These are phyloP conservation scores for Phytophthora fragariae DNA, from an alignment of 352 stramenopile species.

Conservation along the genomic window DNA sequence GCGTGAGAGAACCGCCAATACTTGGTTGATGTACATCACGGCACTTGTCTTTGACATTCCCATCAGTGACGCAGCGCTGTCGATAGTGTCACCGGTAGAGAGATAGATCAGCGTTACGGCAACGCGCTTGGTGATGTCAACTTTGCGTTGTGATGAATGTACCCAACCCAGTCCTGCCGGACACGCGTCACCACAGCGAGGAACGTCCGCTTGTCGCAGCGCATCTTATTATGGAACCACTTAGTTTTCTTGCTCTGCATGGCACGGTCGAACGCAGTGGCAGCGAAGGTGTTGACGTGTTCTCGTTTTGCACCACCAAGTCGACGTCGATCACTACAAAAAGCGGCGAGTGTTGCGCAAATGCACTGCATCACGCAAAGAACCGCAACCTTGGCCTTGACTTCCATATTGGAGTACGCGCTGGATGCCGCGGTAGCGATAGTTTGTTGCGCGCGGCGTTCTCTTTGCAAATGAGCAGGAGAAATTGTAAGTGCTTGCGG, in stretches of 20 bases:
- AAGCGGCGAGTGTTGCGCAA: slow-evolving; percentile 4
- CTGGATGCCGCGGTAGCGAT: no score
- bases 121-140: not conserved
- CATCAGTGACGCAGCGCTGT: not conserved
- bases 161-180: not conserved
- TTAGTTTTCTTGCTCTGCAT: slow-evolving; percentile 17
- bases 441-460: no score
- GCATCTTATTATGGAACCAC: slow-evolving; percentile 19
- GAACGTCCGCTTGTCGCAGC: slow-evolving; percentile 16
- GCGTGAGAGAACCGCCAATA: not conserved
- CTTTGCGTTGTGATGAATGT: not conserved
- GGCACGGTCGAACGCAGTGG: slow-evolving; percentile 4
- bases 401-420: no score
- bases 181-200: slow-evolving; percentile 1
- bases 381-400: slow-evolving; percentile 5
- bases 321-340: slow-evolving; percentile 8
- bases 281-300: slow-evolving; percentile 6
- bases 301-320: slow-evolving; percentile 1
- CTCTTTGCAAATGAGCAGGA: no score
- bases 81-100: not conserved
- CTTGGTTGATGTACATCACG: not conserved
- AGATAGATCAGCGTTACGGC: not conserved
- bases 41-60: not conserved
- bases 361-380: slow-evolving; percentile 13
- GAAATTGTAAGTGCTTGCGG: not conserved